These are phyloP conservation scores for Benincasa hispida DNA, from an alignment of 306 rosid species.

Conservation along the genomic window DNA sequence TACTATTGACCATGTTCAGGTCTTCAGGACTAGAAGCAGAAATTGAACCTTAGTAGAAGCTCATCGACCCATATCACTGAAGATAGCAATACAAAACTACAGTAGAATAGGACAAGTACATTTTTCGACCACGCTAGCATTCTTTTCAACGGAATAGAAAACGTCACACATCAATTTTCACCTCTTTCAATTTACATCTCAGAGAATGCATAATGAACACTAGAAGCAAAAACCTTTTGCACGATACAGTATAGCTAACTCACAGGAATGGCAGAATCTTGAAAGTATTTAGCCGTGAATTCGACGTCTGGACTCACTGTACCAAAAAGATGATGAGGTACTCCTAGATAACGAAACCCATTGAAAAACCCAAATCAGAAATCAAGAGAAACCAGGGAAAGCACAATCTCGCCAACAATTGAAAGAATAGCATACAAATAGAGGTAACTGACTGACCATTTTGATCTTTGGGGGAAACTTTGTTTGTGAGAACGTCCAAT, in stretches of 20 bases:
- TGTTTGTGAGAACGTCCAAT: constrained; percentile 83
- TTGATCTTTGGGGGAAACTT: constrained; percentile 46
- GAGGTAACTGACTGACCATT: constrained; percentile 27
- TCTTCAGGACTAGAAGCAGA: background rate
- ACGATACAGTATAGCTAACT: background rate
- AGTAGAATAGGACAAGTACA: background rate
- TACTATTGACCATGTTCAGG: background rate
- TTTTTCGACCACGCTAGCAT: background rate
- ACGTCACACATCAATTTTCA: background rate
- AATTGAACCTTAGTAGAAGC: background rate
- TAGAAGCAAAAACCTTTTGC: background rate
- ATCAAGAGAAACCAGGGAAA: background rate
- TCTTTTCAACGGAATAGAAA: background rate
- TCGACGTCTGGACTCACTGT: constrained; percentile 48
- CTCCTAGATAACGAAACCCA: constrained; percentile 28
- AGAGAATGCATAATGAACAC: background rate
- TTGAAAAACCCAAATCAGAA: background rate
- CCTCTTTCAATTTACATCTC: background rate
- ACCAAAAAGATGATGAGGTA: constrained; percentile 83
- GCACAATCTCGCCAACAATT: background rate
- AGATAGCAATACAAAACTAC: background rate
- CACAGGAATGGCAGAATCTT: constrained; percentile 72
- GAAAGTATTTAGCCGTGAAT: constrained; percentile 69
- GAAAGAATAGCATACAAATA: background rate
- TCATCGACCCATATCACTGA: background rate